phyloP scores from a whole-genome alignment of 306 rosid genomes.

The Abrus precatorius region DNA sequence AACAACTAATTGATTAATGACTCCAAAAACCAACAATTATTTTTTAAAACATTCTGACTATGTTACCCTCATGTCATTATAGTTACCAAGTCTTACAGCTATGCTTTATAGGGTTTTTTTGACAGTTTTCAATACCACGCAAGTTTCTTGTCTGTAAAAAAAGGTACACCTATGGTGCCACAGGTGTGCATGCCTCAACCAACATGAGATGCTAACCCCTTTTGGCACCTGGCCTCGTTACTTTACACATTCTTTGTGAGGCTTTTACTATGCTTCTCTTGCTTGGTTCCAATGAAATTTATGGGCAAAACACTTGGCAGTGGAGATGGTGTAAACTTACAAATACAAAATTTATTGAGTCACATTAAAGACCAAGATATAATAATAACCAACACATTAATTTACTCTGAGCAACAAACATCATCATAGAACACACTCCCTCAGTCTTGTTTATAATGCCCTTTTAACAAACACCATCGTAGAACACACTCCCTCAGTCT shows the following conservation, averaged over 20 bases:
- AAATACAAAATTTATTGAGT: neutral
- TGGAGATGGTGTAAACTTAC: too few relatives aligned
- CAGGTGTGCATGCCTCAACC: neutral
- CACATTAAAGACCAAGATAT: neutral
- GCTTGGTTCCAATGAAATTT: neutral
- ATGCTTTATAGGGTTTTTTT: neutral
- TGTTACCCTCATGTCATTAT: neutral
- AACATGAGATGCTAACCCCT: neutral
- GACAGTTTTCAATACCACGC: neutral
- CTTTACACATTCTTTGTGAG: neutral
- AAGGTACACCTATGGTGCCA: neutral
- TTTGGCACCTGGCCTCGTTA: neutral
- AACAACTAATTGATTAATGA: neutral
- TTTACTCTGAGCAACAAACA: slow-evolving; percentile 13
- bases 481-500: too few relatives aligned
- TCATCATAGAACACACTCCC: neutral
- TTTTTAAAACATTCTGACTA: neutral
- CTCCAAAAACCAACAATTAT: neutral
- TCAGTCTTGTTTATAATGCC: too few relatives aligned
- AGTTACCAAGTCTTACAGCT: slow-evolving; percentile 7
- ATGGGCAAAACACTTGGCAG: neutral
- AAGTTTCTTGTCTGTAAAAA: neutral
- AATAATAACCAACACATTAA: neutral
- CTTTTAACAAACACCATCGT: too few relatives aligned
- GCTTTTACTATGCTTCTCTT: neutral